Conservation (phyloP, 2,329 filamentous ascomycete genomes). For the Aurifilum marmelostoma region DNA sequence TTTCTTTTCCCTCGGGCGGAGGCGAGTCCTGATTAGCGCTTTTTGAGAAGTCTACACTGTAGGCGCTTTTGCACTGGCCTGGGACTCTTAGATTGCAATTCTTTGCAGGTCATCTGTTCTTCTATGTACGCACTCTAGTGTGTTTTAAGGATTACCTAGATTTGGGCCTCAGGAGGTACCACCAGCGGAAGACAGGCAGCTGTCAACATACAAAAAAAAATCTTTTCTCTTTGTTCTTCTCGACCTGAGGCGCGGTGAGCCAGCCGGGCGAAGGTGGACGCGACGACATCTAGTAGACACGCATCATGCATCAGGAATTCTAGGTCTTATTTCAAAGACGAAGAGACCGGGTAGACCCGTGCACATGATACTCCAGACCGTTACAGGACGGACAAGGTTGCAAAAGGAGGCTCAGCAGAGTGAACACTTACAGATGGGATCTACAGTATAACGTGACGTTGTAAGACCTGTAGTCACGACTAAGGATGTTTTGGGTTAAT, state of each 20-base stretch:
- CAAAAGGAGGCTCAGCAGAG: background rate
- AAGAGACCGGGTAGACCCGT: background rate
- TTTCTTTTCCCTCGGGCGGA: background rate
- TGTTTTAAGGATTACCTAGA: too few relatives aligned
- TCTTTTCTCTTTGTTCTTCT: background rate
- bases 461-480: background rate
- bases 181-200: too few relatives aligned
- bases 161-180: too few relatives aligned
- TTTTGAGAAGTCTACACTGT: background rate
- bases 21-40: background rate
- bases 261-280: background rate
- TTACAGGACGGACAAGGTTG: background rate
- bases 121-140: too few relatives aligned
- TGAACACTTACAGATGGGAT: background rate
- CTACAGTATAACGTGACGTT: background rate
- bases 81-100: too few relatives aligned
- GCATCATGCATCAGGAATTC: background rate
- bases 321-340: background rate
- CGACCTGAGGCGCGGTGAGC: background rate
- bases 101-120: too few relatives aligned
- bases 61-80: background rate
- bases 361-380: too few relatives aligned
- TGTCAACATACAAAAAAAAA: background rate
- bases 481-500: background rate
- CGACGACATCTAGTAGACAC: background rate